Evolutionary conservation across 106 monocot genomes (phyloP).

Genomic region (Iris macrosiphon): DNA sequence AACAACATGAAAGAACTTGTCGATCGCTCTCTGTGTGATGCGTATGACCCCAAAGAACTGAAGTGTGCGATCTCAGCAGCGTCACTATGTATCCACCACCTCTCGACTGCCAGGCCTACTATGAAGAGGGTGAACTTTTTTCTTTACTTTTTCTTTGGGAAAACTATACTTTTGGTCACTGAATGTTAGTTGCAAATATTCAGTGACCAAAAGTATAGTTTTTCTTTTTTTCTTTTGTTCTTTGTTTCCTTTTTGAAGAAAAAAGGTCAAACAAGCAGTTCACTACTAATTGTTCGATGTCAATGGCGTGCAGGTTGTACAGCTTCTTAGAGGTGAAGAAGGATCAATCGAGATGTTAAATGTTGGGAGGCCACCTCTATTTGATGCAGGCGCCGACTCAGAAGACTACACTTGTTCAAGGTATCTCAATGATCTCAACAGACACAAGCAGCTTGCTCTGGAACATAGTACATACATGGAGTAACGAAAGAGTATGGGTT

Average conservation of each 20-base stretch:
- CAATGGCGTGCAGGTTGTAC: constrained; percentile 51
- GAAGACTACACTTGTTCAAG: constrained; percentile 73
- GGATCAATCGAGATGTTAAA: constrained; percentile 13
- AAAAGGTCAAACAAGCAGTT: too few relatives aligned
- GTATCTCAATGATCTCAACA: constrained; percentile 78
- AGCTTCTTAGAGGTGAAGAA: constrained; percentile 46
- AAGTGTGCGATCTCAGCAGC: constrained; percentile 33
- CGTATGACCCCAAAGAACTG: constrained; percentile 39
- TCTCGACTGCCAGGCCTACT: constrained; percentile 41
- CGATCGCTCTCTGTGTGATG: constrained; percentile 38
- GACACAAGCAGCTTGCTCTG: constrained; percentile 77
- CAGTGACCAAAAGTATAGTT: too few relatives aligned
- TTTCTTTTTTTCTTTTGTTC: too few relatives aligned
- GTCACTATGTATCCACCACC: constrained; percentile 70
- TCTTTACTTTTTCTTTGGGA: too few relatives aligned
- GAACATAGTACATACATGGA: too few relatives aligned
- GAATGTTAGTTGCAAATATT: too few relatives aligned
- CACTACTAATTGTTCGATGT: too few relatives aligned
- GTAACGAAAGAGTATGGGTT: too few relatives aligned
- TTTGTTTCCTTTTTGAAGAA: too few relatives aligned
- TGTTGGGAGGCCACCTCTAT: constrained; percentile 7
- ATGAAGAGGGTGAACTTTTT: constrained; percentile 44
- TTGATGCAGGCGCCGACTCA: constrained; percentile 29
- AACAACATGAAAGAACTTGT: constrained; percentile 37
- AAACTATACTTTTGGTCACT: too few relatives aligned